phyloP scores from a whole-genome alignment of 2,329 filamentous ascomycete genomes.

The Zymoseptoria tritici region DNA sequence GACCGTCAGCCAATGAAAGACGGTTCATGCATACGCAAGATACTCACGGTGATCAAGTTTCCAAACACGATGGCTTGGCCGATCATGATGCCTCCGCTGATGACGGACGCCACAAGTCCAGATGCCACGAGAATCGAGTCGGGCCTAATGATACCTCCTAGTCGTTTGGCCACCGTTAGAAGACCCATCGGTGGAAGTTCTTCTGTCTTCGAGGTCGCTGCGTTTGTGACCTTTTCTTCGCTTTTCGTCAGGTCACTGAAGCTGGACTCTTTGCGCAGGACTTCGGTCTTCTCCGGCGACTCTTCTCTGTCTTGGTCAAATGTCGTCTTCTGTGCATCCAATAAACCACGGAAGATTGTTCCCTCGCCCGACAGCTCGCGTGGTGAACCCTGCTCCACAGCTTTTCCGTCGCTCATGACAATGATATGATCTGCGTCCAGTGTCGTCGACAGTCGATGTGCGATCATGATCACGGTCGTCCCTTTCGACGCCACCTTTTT shows the following conservation, averaged over 20 bases:
- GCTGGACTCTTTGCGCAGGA: not conserved
- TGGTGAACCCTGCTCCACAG: conserved; percentile 57
- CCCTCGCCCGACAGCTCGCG: conserved; percentile 42
- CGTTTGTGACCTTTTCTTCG: not conserved
- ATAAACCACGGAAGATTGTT: conserved; percentile 23
- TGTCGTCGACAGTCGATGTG: conserved; percentile 68
- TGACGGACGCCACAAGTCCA: conserved; percentile 38
- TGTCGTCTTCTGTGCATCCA: conserved; percentile 22
- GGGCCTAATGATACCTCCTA: conserved; percentile 22
- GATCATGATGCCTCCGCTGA: conserved; percentile 46
- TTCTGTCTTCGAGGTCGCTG: not conserved
- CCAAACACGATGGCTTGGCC: conserved; percentile 54
- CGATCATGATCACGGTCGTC: conserved; percentile 63
- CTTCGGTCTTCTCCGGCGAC: conserved; percentile 1
- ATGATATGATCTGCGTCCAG: conserved; percentile 75
- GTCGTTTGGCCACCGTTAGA: conserved; percentile 8
- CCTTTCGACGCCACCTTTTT: conserved; percentile 34
- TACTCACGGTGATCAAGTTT: conserved; percentile 35
- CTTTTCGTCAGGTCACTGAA: not conserved
- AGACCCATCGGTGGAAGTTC: conserved; percentile 4
- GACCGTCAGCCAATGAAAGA: not conserved
- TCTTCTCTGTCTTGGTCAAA: conserved; percentile 2
- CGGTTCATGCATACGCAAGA: not conserved
- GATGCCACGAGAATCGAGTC: conserved; percentile 34
- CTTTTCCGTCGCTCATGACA: conserved; percentile 61